Evolutionary conservation across 192 early-diverging fungal species (phyloP).

Genomic region (Piromyces finnis): DNA sequence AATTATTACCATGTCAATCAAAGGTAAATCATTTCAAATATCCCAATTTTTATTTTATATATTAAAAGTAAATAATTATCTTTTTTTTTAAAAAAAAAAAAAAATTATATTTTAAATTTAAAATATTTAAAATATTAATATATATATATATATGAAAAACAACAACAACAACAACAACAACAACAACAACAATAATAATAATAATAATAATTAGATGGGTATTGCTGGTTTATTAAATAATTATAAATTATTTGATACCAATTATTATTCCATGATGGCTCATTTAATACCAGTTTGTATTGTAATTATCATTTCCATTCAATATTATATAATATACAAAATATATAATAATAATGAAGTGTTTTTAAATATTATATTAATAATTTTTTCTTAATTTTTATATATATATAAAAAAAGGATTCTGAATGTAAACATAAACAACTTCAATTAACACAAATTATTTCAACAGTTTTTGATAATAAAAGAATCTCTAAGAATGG

Average conservation of each 20-base stretch:
- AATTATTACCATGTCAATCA: slow-evolving; percentile 82
- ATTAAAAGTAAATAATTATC: too few species aligned
- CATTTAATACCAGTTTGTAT: slow-evolving; percentile 34
- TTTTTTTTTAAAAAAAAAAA: too few species aligned
- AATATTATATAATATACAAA: too few species aligned
- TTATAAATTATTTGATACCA: slow-evolving; percentile 73
- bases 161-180: too few species aligned
- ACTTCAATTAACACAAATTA: slow-evolving; percentile 50
- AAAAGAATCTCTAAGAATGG: slow-evolving; percentile 11
- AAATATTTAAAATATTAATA: background rate
- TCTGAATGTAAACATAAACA: slow-evolving; percentile 17
- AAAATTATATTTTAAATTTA: too few species aligned
- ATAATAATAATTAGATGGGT: slow-evolving; percentile 35
- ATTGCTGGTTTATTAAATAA: slow-evolving; percentile 76
- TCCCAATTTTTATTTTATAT: too few species aligned
- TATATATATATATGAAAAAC: background rate
- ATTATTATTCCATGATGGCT: slow-evolving; percentile 80
- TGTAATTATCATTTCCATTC: background rate
- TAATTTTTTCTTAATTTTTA: too few species aligned
- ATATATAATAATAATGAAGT: too few species aligned
- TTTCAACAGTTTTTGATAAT: slow-evolving; percentile 68
- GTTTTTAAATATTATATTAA: too few species aligned
- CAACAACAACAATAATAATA: too few species aligned
- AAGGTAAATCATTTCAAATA: slow-evolving; percentile 22
- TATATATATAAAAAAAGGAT: slow-evolving; percentile 10